Conservation (phyloP, 179 eudicot genomes). For the Pouteria campechiana region DNA sequence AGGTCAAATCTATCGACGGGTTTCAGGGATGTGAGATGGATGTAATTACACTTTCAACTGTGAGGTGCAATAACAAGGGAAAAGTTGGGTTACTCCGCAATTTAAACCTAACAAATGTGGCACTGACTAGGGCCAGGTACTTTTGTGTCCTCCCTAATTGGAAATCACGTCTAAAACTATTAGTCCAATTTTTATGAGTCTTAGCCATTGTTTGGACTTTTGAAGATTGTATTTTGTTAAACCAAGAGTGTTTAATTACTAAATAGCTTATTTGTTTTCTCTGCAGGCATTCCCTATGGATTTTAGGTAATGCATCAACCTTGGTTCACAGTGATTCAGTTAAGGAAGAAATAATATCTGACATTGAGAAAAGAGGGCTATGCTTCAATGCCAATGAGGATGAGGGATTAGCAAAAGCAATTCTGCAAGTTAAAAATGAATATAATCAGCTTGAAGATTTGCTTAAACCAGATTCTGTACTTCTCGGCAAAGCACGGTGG, state of each 20-base stretch:
- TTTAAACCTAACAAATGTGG: slow-evolving; percentile 19
- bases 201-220: too few relatives aligned
- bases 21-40: slow-evolving; percentile 45
- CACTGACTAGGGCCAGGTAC: slow-evolving; percentile 45
- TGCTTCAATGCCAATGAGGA: slow-evolving; percentile 36
- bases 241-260: too few relatives aligned
- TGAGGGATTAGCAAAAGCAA: slow-evolving; percentile 12
- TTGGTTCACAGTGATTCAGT: slow-evolving; percentile 13
- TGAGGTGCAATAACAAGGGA: slow-evolving; percentile 23
- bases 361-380: slow-evolving; percentile 38
- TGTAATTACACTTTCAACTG: slow-evolving; percentile 41
- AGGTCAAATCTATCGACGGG: slow-evolving; percentile 29
- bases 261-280: neutral
- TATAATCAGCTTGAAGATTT: slow-evolving; percentile 13
- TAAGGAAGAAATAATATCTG: slow-evolving; percentile 28
- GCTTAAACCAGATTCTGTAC: slow-evolving; percentile 6
- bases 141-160: too few relatives aligned
- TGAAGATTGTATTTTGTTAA: too few relatives aligned
- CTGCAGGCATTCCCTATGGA: slow-evolving; percentile 48
- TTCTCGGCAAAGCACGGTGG: slow-evolving; percentile 8
- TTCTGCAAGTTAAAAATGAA: slow-evolving; percentile 10
- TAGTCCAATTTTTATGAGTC: too few relatives aligned
- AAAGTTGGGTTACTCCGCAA: slow-evolving; percentile 21
- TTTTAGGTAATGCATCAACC: slow-evolving; percentile 39
- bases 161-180: too few relatives aligned